Conservation (phyloP, 495 filamentous ascomycete species). For the Xylaria bambusicola region DNA sequence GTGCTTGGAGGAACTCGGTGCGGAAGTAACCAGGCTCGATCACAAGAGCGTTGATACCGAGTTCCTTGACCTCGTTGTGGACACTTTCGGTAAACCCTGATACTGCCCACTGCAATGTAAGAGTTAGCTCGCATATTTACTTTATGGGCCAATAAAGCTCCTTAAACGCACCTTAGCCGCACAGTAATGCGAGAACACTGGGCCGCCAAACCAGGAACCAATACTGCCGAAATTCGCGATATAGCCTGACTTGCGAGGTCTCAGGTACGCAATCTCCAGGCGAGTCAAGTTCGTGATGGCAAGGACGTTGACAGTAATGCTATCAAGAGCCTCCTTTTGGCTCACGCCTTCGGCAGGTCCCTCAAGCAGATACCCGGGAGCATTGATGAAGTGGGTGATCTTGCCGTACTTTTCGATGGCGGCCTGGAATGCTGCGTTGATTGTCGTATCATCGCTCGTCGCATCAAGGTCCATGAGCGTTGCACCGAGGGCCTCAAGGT, state of each 20-base stretch:
- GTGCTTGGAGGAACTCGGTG: slow-evolving; percentile 19
- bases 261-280: slow-evolving; percentile 37
- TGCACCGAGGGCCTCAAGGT: slow-evolving; percentile 17
- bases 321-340: slow-evolving; percentile 26
- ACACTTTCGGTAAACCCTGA: slow-evolving; percentile 27
- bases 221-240: slow-evolving; percentile 40
- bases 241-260: slow-evolving; percentile 25
- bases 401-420: slow-evolving; percentile 32
- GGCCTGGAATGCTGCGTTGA: slow-evolving; percentile 23
- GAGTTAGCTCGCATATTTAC: slow-evolving; percentile 5
- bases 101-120: slow-evolving; percentile 23
- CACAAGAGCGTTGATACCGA: slow-evolving; percentile 31
- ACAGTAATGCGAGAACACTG: slow-evolving; percentile 43
- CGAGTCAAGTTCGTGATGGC: slow-evolving; percentile 42
- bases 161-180: slow-evolving; percentile 38
- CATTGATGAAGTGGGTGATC: slow-evolving; percentile 38
- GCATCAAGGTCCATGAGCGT: slow-evolving; percentile 43
- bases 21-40: slow-evolving; percentile 41
- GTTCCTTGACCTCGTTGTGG: slow-evolving; percentile 25
- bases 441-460: slow-evolving; percentile 21
- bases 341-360: slow-evolving; percentile 22
- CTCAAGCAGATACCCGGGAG: slow-evolving; percentile 31
- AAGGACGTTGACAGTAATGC: slow-evolving; percentile 44
- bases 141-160: background rate
- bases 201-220: slow-evolving; percentile 14